Evolutionary conservation across 1,284 basidiomycete genomes (phyloP).

Genomic region (Ganoderma multipileum): DNA sequence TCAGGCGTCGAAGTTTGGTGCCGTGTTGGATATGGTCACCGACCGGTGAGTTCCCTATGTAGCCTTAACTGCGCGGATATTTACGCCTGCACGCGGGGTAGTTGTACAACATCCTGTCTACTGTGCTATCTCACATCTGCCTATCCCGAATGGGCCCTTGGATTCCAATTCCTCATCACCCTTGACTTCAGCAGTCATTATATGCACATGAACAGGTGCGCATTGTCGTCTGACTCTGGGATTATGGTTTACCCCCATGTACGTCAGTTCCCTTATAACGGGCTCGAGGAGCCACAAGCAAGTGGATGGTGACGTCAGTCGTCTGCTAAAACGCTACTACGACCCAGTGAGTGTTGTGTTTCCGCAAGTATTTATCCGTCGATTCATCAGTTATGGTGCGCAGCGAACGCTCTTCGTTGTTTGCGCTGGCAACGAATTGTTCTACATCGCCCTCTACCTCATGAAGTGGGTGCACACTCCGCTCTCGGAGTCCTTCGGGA

Average conservation of each 20-base stretch:
- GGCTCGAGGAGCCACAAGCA: slow-evolving; percentile 94
- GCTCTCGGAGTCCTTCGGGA: slow-evolving; percentile 50
- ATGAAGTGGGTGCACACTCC: slow-evolving; percentile 85
- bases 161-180: slow-evolving; percentile 96
- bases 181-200: slow-evolving; percentile 99
- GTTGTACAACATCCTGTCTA: slow-evolving; percentile 95
- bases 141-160: slow-evolving; percentile 83
- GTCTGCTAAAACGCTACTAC: slow-evolving; percentile 94
- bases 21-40: slow-evolving; percentile 99
- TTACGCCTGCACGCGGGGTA: slow-evolving; percentile 40
- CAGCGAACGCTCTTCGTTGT: slow-evolving; percentile 90
- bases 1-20: slow-evolving; percentile 96
- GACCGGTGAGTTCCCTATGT: slow-evolving; percentile 72
- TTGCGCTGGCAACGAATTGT: slow-evolving; percentile 97
- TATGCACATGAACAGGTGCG: slow-evolving; percentile 99
- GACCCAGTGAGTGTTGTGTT: slow-evolving; percentile 69
- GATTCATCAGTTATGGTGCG: slow-evolving; percentile 20
- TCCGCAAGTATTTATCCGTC: neutral
- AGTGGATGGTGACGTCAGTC: slow-evolving; percentile 90
- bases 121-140: slow-evolving; percentile 93
- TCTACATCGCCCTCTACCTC: slow-evolving; percentile 96
- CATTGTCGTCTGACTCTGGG: neutral
- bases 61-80: neutral
- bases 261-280: slow-evolving; percentile 85
- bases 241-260: slow-evolving; percentile 5